phyloP scores from a whole-genome alignment of 1,139 yeast species.

The Lodderomyces elongisporus region DNA sequence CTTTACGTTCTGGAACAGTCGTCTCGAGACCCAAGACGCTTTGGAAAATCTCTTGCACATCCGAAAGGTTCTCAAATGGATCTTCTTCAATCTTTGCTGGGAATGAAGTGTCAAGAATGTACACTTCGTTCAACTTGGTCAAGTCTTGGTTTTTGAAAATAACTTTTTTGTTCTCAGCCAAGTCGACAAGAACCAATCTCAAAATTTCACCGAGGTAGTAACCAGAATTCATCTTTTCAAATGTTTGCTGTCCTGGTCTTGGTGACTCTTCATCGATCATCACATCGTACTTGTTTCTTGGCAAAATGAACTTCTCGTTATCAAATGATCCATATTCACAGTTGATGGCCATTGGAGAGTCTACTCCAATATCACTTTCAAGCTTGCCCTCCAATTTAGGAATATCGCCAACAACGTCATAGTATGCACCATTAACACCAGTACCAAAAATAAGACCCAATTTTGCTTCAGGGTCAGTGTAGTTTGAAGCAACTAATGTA shows the following conservation, averaged over 20 bases:
- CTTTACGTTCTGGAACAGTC: conserved; percentile 73
- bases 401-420: conserved; percentile 67
- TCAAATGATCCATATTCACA: conserved; percentile 99
- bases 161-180: conserved; percentile 53
- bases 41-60: conserved; percentile 64
- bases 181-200: conserved; percentile 74
- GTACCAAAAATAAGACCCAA: conserved; percentile 98
- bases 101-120: conserved; percentile 82
- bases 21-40: conserved; percentile 56
- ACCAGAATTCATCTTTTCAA: conserved; percentile 97
- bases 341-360: conserved; percentile 88
- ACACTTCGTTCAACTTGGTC: conserved; percentile 51
- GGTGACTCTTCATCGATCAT: conserved; percentile 82
- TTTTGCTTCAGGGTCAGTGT: conserved; percentile 80
- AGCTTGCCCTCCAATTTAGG: conserved; percentile 78
- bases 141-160: conserved; percentile 69
- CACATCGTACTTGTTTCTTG: conserved; percentile 85
- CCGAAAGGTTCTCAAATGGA: conserved; percentile 79
- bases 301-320: conserved; percentile 77
- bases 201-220: conserved; percentile 91
- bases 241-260: conserved; percentile 93
- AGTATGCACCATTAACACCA: conserved; percentile 97
- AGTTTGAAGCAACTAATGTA: conserved; percentile 91
- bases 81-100: conserved; percentile 86
- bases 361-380: conserved; percentile 55